phyloP scores from a whole-genome alignment of 2,329 filamentous ascomycete genomes.

The Monilinia fructigena region DNA sequence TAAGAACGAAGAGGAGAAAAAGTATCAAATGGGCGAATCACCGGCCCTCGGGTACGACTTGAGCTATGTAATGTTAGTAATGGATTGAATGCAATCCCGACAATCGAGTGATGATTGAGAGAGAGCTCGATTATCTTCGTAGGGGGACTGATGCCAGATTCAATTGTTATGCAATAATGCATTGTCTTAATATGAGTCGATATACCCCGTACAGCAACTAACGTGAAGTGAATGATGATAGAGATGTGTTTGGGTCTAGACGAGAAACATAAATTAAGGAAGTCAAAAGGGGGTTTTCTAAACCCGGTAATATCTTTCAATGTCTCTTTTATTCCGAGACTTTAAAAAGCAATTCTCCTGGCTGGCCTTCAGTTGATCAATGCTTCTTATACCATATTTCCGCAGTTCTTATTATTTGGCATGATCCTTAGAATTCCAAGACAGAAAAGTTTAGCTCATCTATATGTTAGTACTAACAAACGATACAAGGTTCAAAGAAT shows the following conservation, averaged over 20 bases:
- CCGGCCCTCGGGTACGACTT: slow-evolving; percentile 1
- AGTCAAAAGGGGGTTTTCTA: slow-evolving; percentile 1
- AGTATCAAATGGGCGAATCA: not conserved
- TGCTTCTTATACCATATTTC: not conserved
- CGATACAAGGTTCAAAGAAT: not conserved
- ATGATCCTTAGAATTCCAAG: not conserved
- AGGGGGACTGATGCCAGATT: not conserved
- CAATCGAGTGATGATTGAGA: not conserved
- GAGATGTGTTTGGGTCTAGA: not conserved
- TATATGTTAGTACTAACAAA: not conserved
- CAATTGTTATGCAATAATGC: not conserved
- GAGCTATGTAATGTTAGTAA: slow-evolving; percentile 9
- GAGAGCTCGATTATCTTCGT: not conserved
- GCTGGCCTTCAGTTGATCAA: not conserved
- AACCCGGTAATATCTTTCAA: not conserved
- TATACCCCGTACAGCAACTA: not conserved
- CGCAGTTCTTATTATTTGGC: not conserved
- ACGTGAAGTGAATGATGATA: not conserved
- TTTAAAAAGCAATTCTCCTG: not conserved
- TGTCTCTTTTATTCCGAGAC: not conserved
- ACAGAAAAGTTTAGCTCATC: not conserved
- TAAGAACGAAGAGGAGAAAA: not conserved
- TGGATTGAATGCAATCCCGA: not conserved
- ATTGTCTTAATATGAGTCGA: not conserved
- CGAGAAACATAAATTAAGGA: not conserved